Conservation (phyloP, 2,329 filamentous ascomycete species). For the Alternaria panax region DNA sequence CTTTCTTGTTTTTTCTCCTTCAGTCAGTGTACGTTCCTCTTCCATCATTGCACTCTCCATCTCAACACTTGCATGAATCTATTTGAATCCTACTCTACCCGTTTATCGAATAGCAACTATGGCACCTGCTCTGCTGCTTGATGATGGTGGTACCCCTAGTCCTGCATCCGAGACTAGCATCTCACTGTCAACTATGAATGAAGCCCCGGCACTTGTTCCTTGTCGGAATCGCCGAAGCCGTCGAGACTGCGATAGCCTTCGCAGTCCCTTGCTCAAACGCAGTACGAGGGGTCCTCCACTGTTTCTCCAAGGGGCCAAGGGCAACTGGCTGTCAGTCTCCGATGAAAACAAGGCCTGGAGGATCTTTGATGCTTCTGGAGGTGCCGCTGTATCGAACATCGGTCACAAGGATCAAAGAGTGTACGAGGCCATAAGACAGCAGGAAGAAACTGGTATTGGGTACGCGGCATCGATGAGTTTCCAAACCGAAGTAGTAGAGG, state of each 20-base stretch:
- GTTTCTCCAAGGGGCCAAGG: constrained; percentile 57
- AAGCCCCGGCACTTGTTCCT: neutral
- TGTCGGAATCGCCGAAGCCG: neutral
- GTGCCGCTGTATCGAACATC: constrained; percentile 75
- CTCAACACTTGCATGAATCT: neutral
- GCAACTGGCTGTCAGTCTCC: constrained; percentile 59
- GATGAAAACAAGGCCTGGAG: constrained; percentile 54
- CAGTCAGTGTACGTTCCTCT: neutral
- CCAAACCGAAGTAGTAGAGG: constrained; percentile 61
- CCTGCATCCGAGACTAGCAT: neutral
- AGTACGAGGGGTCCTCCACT: constrained; percentile 57
- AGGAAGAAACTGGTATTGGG: constrained; percentile 59
- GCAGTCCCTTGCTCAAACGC: constrained; percentile 57
- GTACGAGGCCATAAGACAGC: constrained; percentile 64
- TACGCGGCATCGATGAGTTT: constrained; percentile 49
- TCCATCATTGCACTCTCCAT: neutral
- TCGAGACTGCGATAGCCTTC: neutral
- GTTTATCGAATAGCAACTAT: neutral
- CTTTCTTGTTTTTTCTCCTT: neutral
- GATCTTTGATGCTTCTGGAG: constrained; percentile 76
- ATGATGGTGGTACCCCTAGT: constrained; percentile 3
- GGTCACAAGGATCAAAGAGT: constrained; percentile 72
- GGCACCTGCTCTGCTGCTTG: constrained; percentile 13
- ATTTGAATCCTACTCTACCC: neutral
- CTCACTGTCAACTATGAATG: neutral